phyloP scores from a whole-genome alignment of 2,329 filamentous ascomycete genomes.

The Monilinia vaccinii-corymbosi region DNA sequence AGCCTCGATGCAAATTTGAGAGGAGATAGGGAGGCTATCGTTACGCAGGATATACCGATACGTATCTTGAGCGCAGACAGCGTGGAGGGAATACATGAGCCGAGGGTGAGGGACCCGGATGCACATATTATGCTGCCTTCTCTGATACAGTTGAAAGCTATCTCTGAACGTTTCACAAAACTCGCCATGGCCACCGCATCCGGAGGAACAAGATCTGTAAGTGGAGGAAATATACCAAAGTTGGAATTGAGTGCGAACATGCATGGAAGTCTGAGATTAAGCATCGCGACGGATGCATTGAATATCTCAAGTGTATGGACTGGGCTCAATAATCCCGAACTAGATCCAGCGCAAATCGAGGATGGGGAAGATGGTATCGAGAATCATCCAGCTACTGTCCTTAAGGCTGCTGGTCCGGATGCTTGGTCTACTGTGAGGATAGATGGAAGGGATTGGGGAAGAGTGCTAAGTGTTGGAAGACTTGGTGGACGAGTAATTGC shows the following conservation, averaged over 20 bases:
- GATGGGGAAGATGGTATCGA: constrained; percentile 56
- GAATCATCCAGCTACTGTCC: constrained; percentile 73
- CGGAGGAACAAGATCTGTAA: constrained; percentile 15
- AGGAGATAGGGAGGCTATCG: constrained; percentile 76
- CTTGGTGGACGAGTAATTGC: constrained; percentile 88
- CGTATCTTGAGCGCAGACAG: constrained; percentile 74
- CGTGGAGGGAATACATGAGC: constrained; percentile 92
- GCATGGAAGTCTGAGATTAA: constrained; percentile 76
- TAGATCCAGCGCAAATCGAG: constrained; percentile 67
- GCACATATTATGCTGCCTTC: constrained; percentile 88
- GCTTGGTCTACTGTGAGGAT: constrained; percentile 85
- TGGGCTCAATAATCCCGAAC: constrained; percentile 74
- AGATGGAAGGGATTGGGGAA: constrained; percentile 89
- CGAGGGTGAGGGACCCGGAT: constrained; percentile 80
- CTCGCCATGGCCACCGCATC: constrained; percentile 49
- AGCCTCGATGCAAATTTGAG: constrained; percentile 46
- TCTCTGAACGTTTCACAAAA: constrained; percentile 91
- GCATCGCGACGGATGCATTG: constrained; percentile 74
- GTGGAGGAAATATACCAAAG: constrained; percentile 43
- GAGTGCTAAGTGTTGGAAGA: constrained; percentile 84
- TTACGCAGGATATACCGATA: constrained; percentile 95
- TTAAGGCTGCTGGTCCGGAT: constrained; percentile 67
- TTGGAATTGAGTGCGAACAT: constrained; percentile 88
- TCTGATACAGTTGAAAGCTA: constrained; percentile 79
- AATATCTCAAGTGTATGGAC: constrained; percentile 81